A percentile compares a stretch with the other conserved stretches of the same genome.
Evolutionary conservation across 2,329 filamentous ascomycete species (phyloP).

Genomic region (Xylariaceae sp.): DNA sequence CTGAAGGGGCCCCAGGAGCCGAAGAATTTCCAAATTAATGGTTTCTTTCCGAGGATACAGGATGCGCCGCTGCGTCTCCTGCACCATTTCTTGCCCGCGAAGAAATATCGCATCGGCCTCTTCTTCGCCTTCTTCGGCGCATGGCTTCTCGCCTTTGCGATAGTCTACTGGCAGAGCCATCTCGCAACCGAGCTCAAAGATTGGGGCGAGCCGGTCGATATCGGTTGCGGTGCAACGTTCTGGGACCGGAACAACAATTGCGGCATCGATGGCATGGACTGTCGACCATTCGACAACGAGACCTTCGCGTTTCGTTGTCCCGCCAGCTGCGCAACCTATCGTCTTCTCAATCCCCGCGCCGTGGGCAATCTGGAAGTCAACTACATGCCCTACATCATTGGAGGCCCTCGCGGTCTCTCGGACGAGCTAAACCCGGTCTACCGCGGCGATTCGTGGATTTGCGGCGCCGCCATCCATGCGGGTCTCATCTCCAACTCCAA

Average conservation of each 20-base stretch:
- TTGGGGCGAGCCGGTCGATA: slow-evolving; percentile 60
- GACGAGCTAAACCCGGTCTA: slow-evolving; percentile 55
- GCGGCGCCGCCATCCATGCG: slow-evolving; percentile 76
- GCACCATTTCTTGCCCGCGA: slow-evolving; percentile 56
- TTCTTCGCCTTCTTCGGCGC: slow-evolving; percentile 55
- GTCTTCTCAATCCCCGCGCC: slow-evolving; percentile 65
- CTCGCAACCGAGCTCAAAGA: slow-evolving; percentile 56
- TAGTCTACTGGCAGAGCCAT: slow-evolving; percentile 62
- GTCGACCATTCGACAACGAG: slow-evolving; percentile 66
- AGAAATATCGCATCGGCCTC: slow-evolving; percentile 53
- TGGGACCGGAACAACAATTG: slow-evolving; percentile 68
- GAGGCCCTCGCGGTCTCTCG: slow-evolving; percentile 50
- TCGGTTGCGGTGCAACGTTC: slow-evolving; percentile 64
- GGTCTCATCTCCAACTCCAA: slow-evolving; percentile 65
- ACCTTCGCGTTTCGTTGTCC: slow-evolving; percentile 71
- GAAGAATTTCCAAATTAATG: slow-evolving; percentile 47
- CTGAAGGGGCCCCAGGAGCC: slow-evolving; percentile 52
- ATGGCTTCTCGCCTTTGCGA: slow-evolving; percentile 65
- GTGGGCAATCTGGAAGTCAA: slow-evolving; percentile 65
- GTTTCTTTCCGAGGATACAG: slow-evolving; percentile 62
- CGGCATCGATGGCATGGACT: slow-evolving; percentile 67
- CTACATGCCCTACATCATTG: slow-evolving; percentile 62
- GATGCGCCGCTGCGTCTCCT: slow-evolving; percentile 59
- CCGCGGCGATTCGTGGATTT: slow-evolving; percentile 85
- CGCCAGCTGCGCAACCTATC: slow-evolving; percentile 61